phyloP scores from a whole-genome alignment of 169 alveolate species.

The Plasmodium inui region DNA sequence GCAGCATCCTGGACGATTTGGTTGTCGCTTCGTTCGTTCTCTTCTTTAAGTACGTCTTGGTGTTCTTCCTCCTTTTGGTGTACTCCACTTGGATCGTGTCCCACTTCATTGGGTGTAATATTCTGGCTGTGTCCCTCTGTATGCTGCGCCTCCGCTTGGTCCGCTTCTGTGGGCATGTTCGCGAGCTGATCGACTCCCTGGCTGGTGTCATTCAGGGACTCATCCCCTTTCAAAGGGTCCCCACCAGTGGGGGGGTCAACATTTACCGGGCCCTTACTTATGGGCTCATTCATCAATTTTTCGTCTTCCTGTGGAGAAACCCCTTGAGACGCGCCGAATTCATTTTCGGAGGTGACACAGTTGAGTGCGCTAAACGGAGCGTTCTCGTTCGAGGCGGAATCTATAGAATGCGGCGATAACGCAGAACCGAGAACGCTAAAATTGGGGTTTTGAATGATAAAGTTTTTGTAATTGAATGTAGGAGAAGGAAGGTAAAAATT shows the following conservation, averaged over 20 bases:
- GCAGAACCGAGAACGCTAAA: not conserved
- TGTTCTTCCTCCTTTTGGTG: not conserved
- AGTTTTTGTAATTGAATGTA: constrained; percentile 57
- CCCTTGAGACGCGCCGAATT: not conserved
- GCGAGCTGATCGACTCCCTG: not conserved
- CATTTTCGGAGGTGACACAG: not conserved
- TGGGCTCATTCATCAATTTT: not conserved
- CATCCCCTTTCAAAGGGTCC: not conserved
- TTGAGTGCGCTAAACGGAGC: not conserved
- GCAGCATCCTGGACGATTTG: not conserved
- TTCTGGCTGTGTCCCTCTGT: not conserved
- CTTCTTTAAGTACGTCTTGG: not conserved
- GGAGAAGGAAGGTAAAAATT: constrained; percentile 64
- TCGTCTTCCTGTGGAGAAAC: not conserved
- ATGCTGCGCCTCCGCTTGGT: not conserved
- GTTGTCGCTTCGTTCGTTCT: not conserved
- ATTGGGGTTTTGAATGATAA: constrained; percentile 27
- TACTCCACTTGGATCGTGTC: not conserved
- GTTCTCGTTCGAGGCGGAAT: not conserved
- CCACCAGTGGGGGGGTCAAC: not conserved
- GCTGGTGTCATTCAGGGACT: not conserved
- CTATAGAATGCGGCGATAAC: not conserved
- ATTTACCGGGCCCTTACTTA: not conserved
- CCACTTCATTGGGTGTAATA: not conserved
- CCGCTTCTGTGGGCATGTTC: not conserved